Evolutionary conservation across 2,329 filamentous ascomycete genomes (phyloP), one percentile per base, ranked within the genome.

Genomic region (Arthrobotrys entomopaga): DNA sequence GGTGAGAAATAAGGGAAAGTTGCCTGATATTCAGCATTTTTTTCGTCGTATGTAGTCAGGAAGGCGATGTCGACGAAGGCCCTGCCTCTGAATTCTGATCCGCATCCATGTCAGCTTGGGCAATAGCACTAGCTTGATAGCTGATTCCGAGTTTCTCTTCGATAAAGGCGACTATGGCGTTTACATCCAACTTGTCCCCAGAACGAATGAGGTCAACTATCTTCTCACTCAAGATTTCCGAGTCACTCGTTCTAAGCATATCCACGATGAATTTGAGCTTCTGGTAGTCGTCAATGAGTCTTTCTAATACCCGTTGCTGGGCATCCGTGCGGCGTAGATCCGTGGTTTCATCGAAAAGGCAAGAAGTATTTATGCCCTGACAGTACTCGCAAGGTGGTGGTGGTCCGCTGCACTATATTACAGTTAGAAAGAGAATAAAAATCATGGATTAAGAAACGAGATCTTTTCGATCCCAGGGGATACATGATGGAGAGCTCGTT

Each of bases 241-340:
- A 56, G 7, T 38, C 29, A n/a, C 13, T 16, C 15, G 11, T 56
- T 22, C 52, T 38, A 4, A 56, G 19, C 6, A 10, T 2, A 8
- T 56, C 52, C 15, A 56, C 29, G 7, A 56, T 56, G 16, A 56
- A 56, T 22, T 42, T 56, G 26, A 56, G 29, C 19, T 42, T 56
- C 20, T 56, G 26, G n/a, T 40, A 56, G 16, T 42, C 29, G 11
- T 56, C 52, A 19, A 56, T 29, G 7, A 42, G n/a, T 11, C 7
- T 42, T 5, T 42, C 29, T 42, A 56, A 42, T 2, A 29, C 52
- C 3, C 52, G 52, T 38, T 56, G 26, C 19, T 56, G 52, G 7
- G 52, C 52, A 56, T 56, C 52, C n/a, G 52, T 56, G 20, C 52
- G 52, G 16, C 52, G 52, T n/a, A 56, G 29, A 22, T 56, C 52